These are phyloP conservation scores for Clonostachys chloroleuca DNA, from an alignment of 2,329 filamentous ascomycete genomes.

Conservation along the genomic window DNA sequence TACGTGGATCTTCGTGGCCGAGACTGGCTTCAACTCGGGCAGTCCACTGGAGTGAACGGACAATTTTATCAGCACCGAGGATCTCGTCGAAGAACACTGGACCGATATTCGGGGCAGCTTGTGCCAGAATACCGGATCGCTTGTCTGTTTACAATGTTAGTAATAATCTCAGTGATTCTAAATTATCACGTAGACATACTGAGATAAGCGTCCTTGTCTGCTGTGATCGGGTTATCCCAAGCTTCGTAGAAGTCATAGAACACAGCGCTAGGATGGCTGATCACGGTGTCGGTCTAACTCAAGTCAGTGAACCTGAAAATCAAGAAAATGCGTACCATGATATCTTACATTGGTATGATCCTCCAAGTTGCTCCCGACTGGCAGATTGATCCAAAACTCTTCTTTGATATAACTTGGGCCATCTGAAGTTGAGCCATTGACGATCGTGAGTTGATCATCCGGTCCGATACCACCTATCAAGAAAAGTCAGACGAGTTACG, in stretches of 20 bases:
- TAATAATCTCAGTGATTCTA: neutral
- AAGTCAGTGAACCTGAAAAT: constrained; percentile 8
- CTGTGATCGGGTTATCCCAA: constrained; percentile 40
- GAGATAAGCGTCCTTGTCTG: constrained; percentile 38
- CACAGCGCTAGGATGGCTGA: constrained; percentile 35
- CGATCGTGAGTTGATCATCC: constrained; percentile 49
- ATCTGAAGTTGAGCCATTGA: constrained; percentile 39
- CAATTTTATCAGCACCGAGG: constrained; percentile 50
- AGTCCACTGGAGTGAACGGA: constrained; percentile 62
- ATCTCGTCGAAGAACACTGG: constrained; percentile 53
- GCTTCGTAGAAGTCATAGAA: constrained; percentile 66
- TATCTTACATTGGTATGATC: constrained; percentile 44
- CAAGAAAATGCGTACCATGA: neutral
- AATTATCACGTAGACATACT: constrained; percentile 14
- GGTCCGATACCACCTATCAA: constrained; percentile 54
- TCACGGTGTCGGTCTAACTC: constrained; percentile 36
- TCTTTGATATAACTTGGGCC: constrained; percentile 44
- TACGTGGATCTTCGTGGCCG: constrained; percentile 23
- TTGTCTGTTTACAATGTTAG: constrained; percentile 18
- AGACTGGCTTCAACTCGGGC: constrained; percentile 57
- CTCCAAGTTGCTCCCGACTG: constrained; percentile 54
- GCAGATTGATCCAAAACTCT: constrained; percentile 50
- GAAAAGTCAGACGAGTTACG: neutral
- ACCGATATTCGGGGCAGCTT: constrained; percentile 62
- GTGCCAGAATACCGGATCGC: constrained; percentile 56